A percentile compares a stretch with the other conserved stretches of the same genome.
phyloP scores from a whole-genome alignment of 148 eudicot genomes.

The Rhododendron williamsianum region DNA sequence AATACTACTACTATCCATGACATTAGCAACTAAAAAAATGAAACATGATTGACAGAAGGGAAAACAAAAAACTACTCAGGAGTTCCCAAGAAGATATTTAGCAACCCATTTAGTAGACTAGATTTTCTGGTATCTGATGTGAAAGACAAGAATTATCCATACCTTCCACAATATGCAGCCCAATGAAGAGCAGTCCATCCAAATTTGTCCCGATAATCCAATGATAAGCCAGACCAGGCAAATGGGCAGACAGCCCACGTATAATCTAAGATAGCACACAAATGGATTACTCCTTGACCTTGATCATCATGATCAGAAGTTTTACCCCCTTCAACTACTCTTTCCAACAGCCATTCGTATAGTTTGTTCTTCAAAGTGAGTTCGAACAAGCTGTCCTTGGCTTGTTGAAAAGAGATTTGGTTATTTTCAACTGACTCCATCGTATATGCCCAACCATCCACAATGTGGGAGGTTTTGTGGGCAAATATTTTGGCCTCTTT shows the following conservation, averaged over 20 bases:
- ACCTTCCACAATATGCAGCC: constrained; percentile 98
- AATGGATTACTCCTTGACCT: constrained; percentile 94
- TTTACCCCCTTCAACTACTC: constrained; percentile 53
- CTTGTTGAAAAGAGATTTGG: constrained; percentile 46
- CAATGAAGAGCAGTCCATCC: constrained; percentile 99
- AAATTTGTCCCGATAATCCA: constrained; percentile 86
- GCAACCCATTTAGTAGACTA: not conserved
- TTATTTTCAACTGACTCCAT: constrained; percentile 38
- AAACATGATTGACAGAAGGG: not conserved
- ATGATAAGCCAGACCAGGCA: constrained; percentile 64
- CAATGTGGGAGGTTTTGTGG: constrained; percentile 41
- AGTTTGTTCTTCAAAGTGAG: constrained; percentile 67
- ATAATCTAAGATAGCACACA: constrained; percentile 89
- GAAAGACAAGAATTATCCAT: constrained; percentile 5
- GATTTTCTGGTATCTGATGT: not conserved
- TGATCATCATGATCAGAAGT: constrained; percentile 61
- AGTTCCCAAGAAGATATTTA: not conserved
- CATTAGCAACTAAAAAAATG: not conserved
- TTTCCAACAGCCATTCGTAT: constrained; percentile 84
- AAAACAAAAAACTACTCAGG: not conserved
- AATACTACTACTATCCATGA: not conserved
- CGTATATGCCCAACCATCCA: constrained; percentile 58
- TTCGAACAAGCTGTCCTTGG: constrained; percentile 72
- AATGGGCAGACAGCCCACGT: constrained; percentile 82
- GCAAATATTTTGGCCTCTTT: constrained; percentile 64